Evolutionary conservation across 2,329 filamentous ascomycete species (phyloP).

Genomic region (Metarhizium album): DNA sequence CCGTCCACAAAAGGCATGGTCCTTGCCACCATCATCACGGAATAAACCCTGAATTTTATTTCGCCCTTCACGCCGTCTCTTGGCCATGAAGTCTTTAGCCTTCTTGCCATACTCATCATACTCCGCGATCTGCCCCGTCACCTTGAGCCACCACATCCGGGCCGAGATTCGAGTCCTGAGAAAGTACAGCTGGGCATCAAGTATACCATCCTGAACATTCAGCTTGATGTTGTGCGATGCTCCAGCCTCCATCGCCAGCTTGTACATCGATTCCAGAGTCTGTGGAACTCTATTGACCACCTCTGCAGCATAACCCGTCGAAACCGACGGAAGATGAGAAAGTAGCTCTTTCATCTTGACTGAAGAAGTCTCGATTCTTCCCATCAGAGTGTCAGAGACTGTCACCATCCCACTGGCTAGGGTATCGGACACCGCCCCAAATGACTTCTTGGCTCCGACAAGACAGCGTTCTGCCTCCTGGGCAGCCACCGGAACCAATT

Average conservation of each 20-base stretch:
- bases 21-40: background rate
- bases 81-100: conserved; percentile 30
- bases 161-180: conserved; percentile 45
- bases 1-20: background rate
- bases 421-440: conserved; percentile 20
- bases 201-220: background rate
- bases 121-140: conserved; percentile 38
- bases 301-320: conserved; percentile 10
- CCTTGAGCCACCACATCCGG: conserved; percentile 45
- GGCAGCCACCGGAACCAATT: conserved; percentile 28
- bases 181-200: conserved; percentile 26
- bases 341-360: conserved; percentile 15
- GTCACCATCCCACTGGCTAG: conserved; percentile 13
- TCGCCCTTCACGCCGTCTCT: background rate
- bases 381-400: conserved; percentile 18
- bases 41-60: background rate
- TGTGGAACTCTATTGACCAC: conserved; percentile 12
- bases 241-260: conserved; percentile 20
- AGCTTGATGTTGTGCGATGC: background rate
- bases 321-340: conserved; percentile 10
- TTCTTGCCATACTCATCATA: conserved; percentile 35
- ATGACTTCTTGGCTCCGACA: conserved; percentile 22
- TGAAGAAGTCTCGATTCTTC: conserved; percentile 12
- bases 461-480: conserved; percentile 27
- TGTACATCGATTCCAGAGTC: conserved; percentile 19